Base-by-base conservation (phyloP, 768 basidiomycete species). In the Tremella fuciformis region DNA sequence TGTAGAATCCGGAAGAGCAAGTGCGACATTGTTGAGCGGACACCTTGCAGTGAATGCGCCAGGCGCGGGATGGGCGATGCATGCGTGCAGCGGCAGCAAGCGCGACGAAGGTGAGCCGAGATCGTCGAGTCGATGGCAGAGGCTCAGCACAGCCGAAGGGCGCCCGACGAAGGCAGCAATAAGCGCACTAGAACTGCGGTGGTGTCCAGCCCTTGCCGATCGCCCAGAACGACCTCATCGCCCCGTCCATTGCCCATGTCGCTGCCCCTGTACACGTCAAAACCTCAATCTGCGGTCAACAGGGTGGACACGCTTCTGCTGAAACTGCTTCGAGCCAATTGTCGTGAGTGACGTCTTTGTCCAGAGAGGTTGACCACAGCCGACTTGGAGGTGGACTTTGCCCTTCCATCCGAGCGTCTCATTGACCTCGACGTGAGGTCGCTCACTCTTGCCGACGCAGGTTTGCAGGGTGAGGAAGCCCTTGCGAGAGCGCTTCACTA, bases 1-100 rank as follows among this genome's bases (percentile, higher is more conserved):
- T 64, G 62, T 49, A 39, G 62, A 41, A 49, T 38, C 6, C 48
- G 62, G 2, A 64, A 64, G 54, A 64, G 58, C 13, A 53, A 52
- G 26, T 64, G 62, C 46, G 54, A 64, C 26, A 64, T 64, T 19
- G 41, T 55, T 8, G 48, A 34, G 9, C 53, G 53, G 41, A n/a
- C 54, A 2, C 26, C 58, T 8, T 64, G 62, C 22, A 38, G 22
- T 26, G 62, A 64, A 49, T 64, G 62, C 37, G 18, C 52, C n/a
- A 64, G 53, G 39, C n/a, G 62, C 22, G 49, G 49, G 16, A 40
- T 46, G 19, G 50, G 21, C 9, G 21, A 9, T 2, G 38, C 47
- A 47, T 64, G 62, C 48, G 48, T 22, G 29, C 41, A 54, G 8
- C 21, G 62, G 2, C 50, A 47, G 4, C 57, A 64, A 24, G 62